Evolutionary conservation across 2,329 filamentous ascomycete genomes (phyloP), one percentile per base, ranked within the genome.

Genomic region (Apiospora koreana): DNA sequence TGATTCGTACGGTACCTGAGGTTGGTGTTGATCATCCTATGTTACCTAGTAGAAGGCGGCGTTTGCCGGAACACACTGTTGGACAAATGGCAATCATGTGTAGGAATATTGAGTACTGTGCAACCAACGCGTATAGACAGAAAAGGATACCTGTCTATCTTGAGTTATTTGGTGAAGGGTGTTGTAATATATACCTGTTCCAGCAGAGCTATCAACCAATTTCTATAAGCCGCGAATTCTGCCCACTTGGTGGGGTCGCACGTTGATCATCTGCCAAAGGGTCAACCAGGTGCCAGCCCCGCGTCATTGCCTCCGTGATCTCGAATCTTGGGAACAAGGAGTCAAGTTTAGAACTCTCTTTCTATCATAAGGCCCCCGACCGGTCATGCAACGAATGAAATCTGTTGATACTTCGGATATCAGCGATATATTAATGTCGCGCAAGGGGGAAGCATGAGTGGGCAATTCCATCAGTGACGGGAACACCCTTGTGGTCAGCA

Each of bases 401-500:
- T 4, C 8, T 7, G 3, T 38, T 5, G 31, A 38, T 62, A 38
- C 9, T 21, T 14, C 41, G 14, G 8, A 23, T n/a, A 10, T 7
- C 18, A 62, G 18, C 3, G 54, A 38, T 35, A 62, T n/a, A 38
- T 3, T 23, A 12, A 38, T 62, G 54, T 38, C 18, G 54, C 28
- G 18, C 31, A 38, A 62, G 35, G 54, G 35, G 21, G 8, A 18
- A 38, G 28, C 38, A n/a, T 23, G 54, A 62, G 18, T 62, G 54
- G 54, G 8, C 54, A 62, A 62, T 62, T 38, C 28, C 54, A n/a
- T 38, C 54, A 5, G 28, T 38, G 54, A 62, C 54, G 31, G 31
- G 54, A 62, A 62, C 18, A 62, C 28, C 54, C 54, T 62, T 31
- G 54, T 62, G 54, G 54, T 62, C 54, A 62, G 54, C 54, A 62